phyloP scores from a whole-genome alignment of 441 rosid genomes.

The Hura crepitans region DNA sequence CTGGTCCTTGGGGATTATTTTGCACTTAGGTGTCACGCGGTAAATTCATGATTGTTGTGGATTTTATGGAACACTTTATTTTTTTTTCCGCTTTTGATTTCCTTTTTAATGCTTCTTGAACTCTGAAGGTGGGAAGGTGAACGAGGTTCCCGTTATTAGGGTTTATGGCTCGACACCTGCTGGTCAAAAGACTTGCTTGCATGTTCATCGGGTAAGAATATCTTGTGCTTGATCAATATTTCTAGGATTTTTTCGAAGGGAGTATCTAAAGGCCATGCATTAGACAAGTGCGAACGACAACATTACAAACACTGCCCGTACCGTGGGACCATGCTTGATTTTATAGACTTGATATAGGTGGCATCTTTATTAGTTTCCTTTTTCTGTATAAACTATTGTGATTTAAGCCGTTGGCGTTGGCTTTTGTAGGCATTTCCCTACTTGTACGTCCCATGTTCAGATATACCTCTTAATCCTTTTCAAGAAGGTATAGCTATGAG shows the following conservation, averaged over 20 bases:
- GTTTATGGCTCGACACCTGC: slow-evolving; percentile 86
- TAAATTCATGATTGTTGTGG: background rate
- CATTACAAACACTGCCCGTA: background rate
- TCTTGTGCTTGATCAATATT: background rate
- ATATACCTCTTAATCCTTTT: slow-evolving; percentile 39
- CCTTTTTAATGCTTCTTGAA: background rate
- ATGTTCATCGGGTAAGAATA: slow-evolving; percentile 58
- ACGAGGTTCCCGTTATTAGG: slow-evolving; percentile 83
- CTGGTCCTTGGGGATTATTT: background rate
- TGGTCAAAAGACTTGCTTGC: slow-evolving; percentile 94
- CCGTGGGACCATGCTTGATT: background rate
- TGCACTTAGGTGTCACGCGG: background rate
- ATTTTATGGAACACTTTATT: background rate
- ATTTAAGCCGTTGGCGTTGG: slow-evolving; percentile 18
- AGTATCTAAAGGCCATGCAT: background rate
- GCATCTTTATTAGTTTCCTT: background rate
- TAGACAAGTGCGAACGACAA: background rate
- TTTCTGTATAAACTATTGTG: background rate
- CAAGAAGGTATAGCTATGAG: slow-evolving; percentile 47
- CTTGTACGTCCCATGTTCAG: slow-evolving; percentile 74
- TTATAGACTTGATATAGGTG: background rate
- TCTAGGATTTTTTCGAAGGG: background rate
- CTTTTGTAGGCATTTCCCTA: slow-evolving; percentile 79
- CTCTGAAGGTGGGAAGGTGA: slow-evolving; percentile 67
- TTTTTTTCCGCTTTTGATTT: no score